Percentiles rank a stretch among this genome's conserved stretches.
Conservation (phyloP, 306 rosid genomes). For the Fragaria vesca region DNA sequence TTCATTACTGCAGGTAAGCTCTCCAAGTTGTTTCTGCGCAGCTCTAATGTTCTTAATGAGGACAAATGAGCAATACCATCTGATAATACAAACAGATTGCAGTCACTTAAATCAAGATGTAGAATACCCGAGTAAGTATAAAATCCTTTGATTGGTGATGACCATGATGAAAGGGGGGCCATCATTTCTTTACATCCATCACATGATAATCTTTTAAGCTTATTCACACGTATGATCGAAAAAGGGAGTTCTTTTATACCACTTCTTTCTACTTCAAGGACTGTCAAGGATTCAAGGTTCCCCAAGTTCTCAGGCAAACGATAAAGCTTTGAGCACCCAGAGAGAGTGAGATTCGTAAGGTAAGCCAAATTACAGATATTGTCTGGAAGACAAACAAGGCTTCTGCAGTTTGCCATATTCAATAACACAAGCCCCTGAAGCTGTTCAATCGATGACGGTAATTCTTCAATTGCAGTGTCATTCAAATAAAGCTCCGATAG, state of each 20-base stretch:
- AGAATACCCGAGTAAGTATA: not conserved
- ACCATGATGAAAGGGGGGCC: not conserved
- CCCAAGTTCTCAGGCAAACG: not conserved
- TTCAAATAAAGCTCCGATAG: not conserved
- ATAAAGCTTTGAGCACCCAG: not conserved
- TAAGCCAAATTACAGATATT: not conserved
- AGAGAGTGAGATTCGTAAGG: not conserved
- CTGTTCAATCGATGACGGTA: not conserved
- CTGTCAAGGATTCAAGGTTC: not conserved
- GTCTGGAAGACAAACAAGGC: not conserved
- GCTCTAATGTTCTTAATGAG: not conserved
- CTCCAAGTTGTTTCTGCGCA: not conserved
- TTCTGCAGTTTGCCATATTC: not conserved
- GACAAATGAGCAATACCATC: not conserved
- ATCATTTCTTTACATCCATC: not conserved
- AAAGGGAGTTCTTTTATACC: not conserved
- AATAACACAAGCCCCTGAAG: not conserved
- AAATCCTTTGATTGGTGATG: not conserved
- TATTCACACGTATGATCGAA: not conserved
- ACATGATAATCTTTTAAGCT: not conserved
- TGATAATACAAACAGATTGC: not conserved
- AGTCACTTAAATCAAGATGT: not conserved
- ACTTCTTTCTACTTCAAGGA: not conserved
- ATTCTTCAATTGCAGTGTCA: not conserved
- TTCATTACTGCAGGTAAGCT: not conserved